These are phyloP conservation scores for Rhizopogon sp. DNA, from an alignment of 768 basidiomycete genomes.

Conservation along the genomic window DNA sequence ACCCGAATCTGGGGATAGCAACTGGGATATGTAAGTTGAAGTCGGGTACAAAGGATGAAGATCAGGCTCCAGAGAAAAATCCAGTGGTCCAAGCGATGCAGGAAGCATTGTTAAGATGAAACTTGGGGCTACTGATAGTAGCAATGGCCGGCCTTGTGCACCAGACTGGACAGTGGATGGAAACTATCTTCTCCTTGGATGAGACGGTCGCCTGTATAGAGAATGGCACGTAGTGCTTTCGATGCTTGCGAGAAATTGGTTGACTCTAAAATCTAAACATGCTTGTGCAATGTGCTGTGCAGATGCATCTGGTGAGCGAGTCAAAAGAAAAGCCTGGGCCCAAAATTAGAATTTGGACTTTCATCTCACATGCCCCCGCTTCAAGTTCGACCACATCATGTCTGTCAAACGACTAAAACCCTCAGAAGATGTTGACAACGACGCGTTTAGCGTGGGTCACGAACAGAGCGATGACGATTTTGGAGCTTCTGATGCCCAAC, in stretches of 20 bases:
- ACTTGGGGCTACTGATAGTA: not conserved
- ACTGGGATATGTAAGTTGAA: slow-evolving; percentile 51
- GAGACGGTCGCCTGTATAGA: not conserved
- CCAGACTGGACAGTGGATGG: not conserved
- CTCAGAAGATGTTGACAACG: slow-evolving; percentile 16
- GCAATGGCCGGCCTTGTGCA: not conserved
- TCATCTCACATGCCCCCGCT: not conserved
- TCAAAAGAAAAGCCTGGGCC: too few relatives aligned
- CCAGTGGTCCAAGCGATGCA: slow-evolving; percentile 31
- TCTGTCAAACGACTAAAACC: slow-evolving; percentile 51
- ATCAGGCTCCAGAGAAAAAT: slow-evolving; percentile 74
- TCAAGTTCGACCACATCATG: slow-evolving; percentile 30
- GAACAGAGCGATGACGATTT: slow-evolving; percentile 1
- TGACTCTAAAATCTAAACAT: not conserved
- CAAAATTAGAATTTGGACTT: not conserved
- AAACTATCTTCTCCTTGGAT: not conserved
- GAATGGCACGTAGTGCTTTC: not conserved
- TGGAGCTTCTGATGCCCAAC: slow-evolving; percentile 4
- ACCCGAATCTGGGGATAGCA: slow-evolving; percentile 63
- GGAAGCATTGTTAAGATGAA: slow-evolving; percentile 23
- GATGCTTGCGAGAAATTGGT: not conserved
- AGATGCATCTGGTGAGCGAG: not conserved
- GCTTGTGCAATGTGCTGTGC: not conserved
- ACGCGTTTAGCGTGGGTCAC: not conserved
- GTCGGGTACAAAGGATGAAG: slow-evolving; percentile 77